These are phyloP conservation scores for Flaveria robusta DNA, from an alignment of 129 eudicot genomes.

Conservation along the genomic window DNA sequence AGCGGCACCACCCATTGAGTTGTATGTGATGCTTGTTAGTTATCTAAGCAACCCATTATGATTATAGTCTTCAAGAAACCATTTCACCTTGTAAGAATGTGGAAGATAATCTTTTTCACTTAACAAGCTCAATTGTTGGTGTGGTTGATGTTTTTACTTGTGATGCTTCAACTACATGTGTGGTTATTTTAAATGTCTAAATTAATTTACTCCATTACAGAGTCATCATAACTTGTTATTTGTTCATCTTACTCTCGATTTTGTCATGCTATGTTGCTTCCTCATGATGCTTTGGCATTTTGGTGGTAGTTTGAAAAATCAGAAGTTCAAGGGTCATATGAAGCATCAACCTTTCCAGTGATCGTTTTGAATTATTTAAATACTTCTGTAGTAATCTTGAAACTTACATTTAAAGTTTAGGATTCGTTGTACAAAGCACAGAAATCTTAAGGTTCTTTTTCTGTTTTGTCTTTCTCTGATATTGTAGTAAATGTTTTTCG, in stretches of 20 bases:
- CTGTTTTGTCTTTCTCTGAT: too few species aligned
- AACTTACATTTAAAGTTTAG: too few species aligned
- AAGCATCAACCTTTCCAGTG: too few species aligned
- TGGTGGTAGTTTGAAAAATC: neutral
- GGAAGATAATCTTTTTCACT: conserved; percentile 13
- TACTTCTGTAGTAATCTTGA: too few species aligned
- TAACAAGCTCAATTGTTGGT: neutral
- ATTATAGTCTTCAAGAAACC: neutral
- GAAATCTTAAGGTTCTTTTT: too few species aligned
- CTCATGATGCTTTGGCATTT: too few species aligned
- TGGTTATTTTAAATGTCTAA: neutral
- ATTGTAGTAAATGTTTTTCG: too few species aligned
- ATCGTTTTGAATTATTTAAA: too few species aligned
- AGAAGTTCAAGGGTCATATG: too few species aligned
- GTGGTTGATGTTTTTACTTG: neutral
- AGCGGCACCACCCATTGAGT: neutral
- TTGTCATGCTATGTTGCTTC: too few species aligned
- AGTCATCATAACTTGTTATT: neutral
- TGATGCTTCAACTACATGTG: conserved; percentile 3
- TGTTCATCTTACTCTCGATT: too few species aligned
- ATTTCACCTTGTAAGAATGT: conserved; percentile 15
- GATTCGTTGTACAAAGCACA: too few species aligned
- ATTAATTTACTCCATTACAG: neutral
- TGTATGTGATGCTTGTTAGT: neutral
- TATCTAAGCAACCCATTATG: conserved; percentile 7